phyloP scores from a whole-genome alignment of 2,329 filamentous ascomycete species.

The Fusarium haematococcum region DNA sequence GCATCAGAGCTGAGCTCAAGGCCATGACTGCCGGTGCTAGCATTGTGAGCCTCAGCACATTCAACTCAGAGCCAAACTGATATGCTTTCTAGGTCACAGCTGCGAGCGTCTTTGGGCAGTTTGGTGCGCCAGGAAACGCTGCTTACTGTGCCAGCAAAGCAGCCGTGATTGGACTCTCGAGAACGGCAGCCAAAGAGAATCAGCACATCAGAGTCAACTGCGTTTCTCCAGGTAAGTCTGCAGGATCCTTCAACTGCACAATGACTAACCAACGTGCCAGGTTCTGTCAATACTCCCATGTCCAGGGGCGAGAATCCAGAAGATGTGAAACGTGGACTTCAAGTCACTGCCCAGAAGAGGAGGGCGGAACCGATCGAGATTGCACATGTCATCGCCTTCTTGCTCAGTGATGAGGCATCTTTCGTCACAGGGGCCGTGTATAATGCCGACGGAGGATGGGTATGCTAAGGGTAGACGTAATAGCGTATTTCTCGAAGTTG shows the following conservation, averaged over 20 bases:
- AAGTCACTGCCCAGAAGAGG: conserved; percentile 28
- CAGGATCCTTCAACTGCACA: neutral
- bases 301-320: conserved; percentile 22
- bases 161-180: conserved; percentile 46
- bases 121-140: conserved; percentile 45
- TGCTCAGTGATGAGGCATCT: conserved; percentile 40
- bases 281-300: conserved; percentile 32
- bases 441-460: conserved; percentile 54
- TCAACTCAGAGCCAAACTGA: conserved; percentile 46
- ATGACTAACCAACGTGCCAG: neutral
- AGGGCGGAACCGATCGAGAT: conserved; percentile 19
- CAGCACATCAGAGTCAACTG: conserved; percentile 28
- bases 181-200: conserved; percentile 46
- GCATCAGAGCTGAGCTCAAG: conserved; percentile 60
- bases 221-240: conserved; percentile 20
- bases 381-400: conserved; percentile 33
- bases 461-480: conserved; percentile 21
- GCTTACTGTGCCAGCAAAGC: conserved; percentile 50
- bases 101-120: conserved; percentile 50
- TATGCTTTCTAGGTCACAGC: conserved; percentile 43
- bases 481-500: neutral
- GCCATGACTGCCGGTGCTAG: conserved; percentile 44
- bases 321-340: conserved; percentile 17
- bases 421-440: conserved; percentile 48
- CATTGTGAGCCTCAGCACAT: conserved; percentile 33